These are phyloP conservation scores for Boletus subcaerulescens DNA, from an alignment of 768 basidiomycete genomes.

Conservation along the genomic window DNA sequence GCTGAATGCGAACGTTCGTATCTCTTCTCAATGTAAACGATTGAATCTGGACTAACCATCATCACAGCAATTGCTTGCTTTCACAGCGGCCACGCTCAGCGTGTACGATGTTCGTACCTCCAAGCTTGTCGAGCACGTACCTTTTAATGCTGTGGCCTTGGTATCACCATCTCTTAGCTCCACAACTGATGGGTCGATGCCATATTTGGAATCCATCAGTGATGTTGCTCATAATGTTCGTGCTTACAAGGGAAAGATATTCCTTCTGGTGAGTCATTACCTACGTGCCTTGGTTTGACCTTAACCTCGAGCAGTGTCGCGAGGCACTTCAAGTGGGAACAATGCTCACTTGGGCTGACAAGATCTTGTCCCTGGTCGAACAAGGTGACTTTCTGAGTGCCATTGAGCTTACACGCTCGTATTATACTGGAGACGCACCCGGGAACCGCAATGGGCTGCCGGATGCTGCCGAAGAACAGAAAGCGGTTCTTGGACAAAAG, in stretches of 20 bases:
- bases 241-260: conserved; percentile 87
- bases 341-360: conserved; percentile 92
- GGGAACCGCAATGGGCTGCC: conserved; percentile 90
- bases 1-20: conserved; percentile 84
- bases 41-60: conserved; percentile 2
- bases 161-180: conserved; percentile 50
- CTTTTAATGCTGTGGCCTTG: conserved; percentile 55
- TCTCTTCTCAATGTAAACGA: conserved; percentile 11
- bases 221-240: conserved; percentile 70
- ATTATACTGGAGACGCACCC: conserved; percentile 75
- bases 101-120: conserved; percentile 65
- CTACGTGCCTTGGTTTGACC: background rate
- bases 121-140: conserved; percentile 59
- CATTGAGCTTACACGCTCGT: conserved; percentile 79
- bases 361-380: conserved; percentile 78
- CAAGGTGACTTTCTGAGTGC: conserved; percentile 87
- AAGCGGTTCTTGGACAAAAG: conserved; percentile 66
- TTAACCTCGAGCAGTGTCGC: conserved; percentile 46
- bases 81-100: conserved; percentile 56
- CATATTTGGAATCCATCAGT: conserved; percentile 48
- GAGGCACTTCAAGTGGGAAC: conserved; percentile 76
- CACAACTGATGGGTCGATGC: conserved; percentile 44
- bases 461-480: conserved; percentile 53
- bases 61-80: conserved; percentile 62
- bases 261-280: conserved; percentile 65